These are phyloP conservation scores for Sporobolus alterniflorus DNA, from an alignment of 202 grass and related monocot species.

Conservation along the genomic window DNA sequence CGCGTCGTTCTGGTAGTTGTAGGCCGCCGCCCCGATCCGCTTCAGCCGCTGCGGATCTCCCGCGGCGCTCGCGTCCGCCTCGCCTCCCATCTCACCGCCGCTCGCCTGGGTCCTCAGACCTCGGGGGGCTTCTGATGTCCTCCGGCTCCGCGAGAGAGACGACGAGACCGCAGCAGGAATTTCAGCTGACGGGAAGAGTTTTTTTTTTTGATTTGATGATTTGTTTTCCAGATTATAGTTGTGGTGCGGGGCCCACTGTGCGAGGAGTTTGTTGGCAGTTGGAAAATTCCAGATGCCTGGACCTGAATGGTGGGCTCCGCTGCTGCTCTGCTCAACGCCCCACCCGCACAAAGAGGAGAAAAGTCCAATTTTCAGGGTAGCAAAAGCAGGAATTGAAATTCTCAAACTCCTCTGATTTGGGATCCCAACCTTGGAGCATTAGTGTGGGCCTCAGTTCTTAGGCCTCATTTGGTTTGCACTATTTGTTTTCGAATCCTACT, in stretches of 20 bases:
- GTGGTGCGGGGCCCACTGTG: neutral
- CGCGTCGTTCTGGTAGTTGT: constrained; percentile 90
- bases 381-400: neutral
- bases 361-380: too few relatives aligned
- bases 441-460: too few relatives aligned
- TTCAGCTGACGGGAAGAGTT: neutral
- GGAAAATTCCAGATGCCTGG: constrained; percentile 7
- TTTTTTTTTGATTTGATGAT: neutral
- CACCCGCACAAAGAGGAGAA: too few relatives aligned
- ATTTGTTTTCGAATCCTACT: too few relatives aligned
- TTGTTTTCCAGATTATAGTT: neutral
- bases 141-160: neutral
- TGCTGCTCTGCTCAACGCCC: neutral
- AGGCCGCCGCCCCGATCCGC: constrained; percentile 73
- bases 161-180: constrained; percentile 13
- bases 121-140: neutral
- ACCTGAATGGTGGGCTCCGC: neutral
- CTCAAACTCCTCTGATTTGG: neutral
- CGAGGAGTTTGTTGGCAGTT: constrained; percentile 24
- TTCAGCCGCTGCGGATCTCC: constrained; percentile 73
- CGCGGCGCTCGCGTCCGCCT: too few relatives aligned
- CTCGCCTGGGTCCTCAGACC: neutral
- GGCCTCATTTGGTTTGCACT: too few relatives aligned
- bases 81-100: too few relatives aligned
- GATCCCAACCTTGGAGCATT: too few relatives aligned